Percentiles rank a stretch among this genome's conserved stretches.
phyloP scores from a whole-genome alignment of 805 yeast species.

The Candida fluviatilis region DNA sequence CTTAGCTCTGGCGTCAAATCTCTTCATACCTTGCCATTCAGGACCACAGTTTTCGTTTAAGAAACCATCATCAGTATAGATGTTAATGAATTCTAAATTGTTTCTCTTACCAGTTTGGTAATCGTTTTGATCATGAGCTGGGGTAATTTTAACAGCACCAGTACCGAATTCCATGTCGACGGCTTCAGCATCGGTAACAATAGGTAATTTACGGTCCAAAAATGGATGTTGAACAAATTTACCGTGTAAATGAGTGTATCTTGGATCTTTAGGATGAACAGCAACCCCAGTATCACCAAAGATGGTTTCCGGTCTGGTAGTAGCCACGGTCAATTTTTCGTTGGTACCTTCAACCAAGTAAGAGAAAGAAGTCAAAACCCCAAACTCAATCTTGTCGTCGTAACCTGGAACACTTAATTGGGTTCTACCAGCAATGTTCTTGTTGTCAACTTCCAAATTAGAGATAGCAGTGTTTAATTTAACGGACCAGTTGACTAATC shows the following conservation, averaged over 20 bases:
- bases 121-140: conserved; percentile 98
- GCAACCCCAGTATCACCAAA: conserved; percentile 99
- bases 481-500: conserved; percentile 96
- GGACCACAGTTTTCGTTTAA: conserved; percentile 87
- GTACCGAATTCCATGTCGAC: conserved; percentile 99
- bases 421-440: conserved; percentile 81
- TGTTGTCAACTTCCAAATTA: conserved; percentile 93
- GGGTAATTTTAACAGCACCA: conserved; percentile 99
- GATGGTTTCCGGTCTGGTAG: conserved; percentile 97
- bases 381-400: conserved; percentile 87
- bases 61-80: conserved; percentile 86
- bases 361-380: conserved; percentile 94
- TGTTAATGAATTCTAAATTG: conserved; percentile 80
- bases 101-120: conserved; percentile 94
- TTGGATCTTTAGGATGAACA: conserved; percentile 90
- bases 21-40: conserved; percentile 83
- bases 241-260: conserved; percentile 94
- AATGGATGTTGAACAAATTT: conserved; percentile 89
- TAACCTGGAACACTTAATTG: conserved; percentile 83
- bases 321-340: conserved; percentile 87
- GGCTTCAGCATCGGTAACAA: conserved; percentile 84
- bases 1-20: conserved; percentile 86
- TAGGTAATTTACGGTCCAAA: conserved; percentile 79
- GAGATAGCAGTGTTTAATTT: conserved; percentile 93
- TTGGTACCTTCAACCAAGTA: conserved; percentile 82